Conservation (phyloP, 257 asterid genomes). For the Catharanthus roseus region DNA sequence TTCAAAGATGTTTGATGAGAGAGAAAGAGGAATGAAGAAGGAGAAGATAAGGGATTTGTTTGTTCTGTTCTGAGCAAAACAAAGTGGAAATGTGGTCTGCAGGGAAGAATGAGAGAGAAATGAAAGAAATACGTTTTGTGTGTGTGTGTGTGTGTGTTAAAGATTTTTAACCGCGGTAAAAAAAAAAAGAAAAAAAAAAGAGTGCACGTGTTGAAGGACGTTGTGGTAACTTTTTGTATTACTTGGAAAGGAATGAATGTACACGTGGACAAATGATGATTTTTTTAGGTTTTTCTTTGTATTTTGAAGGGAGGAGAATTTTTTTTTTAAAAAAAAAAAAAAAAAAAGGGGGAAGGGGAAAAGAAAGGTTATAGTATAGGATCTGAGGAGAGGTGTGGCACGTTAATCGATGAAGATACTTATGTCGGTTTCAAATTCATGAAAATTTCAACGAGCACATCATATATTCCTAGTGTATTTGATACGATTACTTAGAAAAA, state of each 20-base stretch:
- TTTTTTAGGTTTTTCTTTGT: background rate
- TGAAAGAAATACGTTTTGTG: constrained; percentile 5
- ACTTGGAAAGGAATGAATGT: background rate
- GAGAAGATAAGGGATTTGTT: background rate
- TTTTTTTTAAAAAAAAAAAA: no score
- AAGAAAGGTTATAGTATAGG: background rate
- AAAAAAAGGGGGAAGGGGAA: no score
- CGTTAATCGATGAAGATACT: background rate
- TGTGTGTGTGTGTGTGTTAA: no score
- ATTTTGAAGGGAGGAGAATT: no score
- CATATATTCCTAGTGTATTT: no score
- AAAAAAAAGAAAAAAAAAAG: no score
- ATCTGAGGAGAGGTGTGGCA: background rate
- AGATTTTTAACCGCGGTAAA: constrained; percentile 11
- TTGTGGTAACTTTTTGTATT: background rate
- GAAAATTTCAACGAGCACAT: background rate
- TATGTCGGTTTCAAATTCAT: background rate
- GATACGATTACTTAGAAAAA: no score
- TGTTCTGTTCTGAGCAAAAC: constrained; percentile 4
- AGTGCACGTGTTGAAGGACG: constrained; percentile 13
- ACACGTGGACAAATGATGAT: constrained; percentile 5
- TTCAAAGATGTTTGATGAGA: background rate
- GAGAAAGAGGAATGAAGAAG: constrained; percentile 6
- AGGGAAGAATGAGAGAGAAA: background rate
- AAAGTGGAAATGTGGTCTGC: constrained; percentile 5